Evolutionary conservation across 2,329 filamentous ascomycete species (phyloP).

Genomic region (Cordyceps fumosorosea): DNA sequence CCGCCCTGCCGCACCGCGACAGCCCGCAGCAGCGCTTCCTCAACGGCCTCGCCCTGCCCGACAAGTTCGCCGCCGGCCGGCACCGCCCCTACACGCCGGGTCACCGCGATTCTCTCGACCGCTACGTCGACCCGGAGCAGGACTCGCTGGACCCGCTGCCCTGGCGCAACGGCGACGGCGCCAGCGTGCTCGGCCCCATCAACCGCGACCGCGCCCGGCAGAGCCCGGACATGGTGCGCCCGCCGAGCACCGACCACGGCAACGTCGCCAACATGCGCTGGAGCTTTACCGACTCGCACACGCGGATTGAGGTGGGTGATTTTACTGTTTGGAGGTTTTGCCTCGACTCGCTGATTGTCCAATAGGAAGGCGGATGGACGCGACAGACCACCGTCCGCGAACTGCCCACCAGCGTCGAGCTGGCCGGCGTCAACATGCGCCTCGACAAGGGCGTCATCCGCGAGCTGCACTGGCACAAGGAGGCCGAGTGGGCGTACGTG

Average conservation of each 20-base stretch:
- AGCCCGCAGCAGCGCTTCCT: conserved; percentile 49
- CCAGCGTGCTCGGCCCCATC: conserved; percentile 62
- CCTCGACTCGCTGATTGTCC: too few species aligned
- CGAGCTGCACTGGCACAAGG: conserved; percentile 76
- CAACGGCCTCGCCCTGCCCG: conserved; percentile 40
- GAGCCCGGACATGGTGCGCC: conserved; percentile 64
- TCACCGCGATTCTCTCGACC: conserved; percentile 55
- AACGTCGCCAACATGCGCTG: conserved; percentile 66
- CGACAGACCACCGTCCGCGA: conserved; percentile 64
- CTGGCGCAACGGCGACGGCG: conserved; percentile 56
- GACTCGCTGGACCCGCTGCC: conserved; percentile 59
- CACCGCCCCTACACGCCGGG: conserved; percentile 52
- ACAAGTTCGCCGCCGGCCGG: conserved; percentile 28
- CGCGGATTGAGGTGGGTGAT: conserved; percentile 54
- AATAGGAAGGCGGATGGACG: conserved; percentile 68
- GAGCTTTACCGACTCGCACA: conserved; percentile 60
- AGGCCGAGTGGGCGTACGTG: conserved; percentile 73
- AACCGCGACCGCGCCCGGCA: conserved; percentile 62
- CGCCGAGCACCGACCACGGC: conserved; percentile 67
- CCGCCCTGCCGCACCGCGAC: conserved; percentile 33
- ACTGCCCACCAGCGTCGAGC: conserved; percentile 58
- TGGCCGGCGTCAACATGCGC: conserved; percentile 74
- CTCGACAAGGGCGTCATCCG: conserved; percentile 66
- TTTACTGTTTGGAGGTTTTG: too few species aligned
- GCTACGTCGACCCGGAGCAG: conserved; percentile 53